phyloP scores from a whole-genome alignment of 148 eudicot genomes.

The Vaccinium darrowii region DNA sequence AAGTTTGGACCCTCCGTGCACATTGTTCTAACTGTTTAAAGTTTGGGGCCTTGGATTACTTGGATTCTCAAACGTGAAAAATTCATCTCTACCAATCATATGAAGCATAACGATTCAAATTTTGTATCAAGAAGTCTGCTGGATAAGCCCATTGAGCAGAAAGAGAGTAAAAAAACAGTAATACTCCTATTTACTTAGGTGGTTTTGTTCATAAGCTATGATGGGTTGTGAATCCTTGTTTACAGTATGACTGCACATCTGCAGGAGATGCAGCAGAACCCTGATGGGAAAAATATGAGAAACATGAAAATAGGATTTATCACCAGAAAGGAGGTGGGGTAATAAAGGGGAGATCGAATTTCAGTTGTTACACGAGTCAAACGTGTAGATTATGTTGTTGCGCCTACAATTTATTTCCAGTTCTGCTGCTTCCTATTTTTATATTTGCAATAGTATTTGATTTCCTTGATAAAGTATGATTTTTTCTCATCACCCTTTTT shows the following conservation, averaged over 20 bases:
- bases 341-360: background rate
- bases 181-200: background rate
- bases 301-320: background rate
- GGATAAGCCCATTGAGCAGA: background rate
- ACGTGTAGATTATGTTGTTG: background rate
- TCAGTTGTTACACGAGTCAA: background rate
- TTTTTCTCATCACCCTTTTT: slow-evolving; percentile 10
- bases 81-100: background rate
- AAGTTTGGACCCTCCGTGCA: background rate
- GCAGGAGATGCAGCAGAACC: background rate
- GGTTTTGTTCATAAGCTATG: background rate
- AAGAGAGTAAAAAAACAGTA: background rate
- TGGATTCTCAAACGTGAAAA: background rate
- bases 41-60: background rate
- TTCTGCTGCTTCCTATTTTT: background rate
- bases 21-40: background rate
- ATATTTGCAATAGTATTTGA: background rate
- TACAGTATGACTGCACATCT: background rate
- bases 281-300: background rate
- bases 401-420: too few relatives aligned
- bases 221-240: background rate
- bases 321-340: background rate
- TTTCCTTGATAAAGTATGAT: background rate
- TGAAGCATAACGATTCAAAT: background rate
- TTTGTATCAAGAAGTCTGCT: background rate